Evolutionary conservation across 805 yeast species (phyloP).

Genomic region (Grigorovia jiainica): DNA sequence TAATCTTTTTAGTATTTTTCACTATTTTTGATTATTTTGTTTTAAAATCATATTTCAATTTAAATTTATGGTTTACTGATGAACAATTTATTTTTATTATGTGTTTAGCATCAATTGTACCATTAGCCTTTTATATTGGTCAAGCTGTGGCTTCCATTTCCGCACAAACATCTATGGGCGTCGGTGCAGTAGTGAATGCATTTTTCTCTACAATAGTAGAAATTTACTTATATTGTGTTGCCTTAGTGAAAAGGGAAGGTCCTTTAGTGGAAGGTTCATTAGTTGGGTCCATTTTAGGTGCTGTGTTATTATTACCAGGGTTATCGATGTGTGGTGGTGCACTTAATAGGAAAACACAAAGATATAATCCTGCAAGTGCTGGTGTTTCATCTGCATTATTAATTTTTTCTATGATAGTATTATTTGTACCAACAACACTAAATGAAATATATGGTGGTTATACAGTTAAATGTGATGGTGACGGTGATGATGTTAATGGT

Average conservation of each 20-base stretch:
- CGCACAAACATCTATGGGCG: conserved; percentile 97
- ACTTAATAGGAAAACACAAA: conserved; percentile 77
- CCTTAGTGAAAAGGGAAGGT: conserved; percentile 76
- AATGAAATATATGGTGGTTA: conserved; percentile 86
- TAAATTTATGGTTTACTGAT: conserved; percentile 34
- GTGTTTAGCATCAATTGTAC: conserved; percentile 78
- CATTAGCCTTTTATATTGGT: conserved; percentile 93
- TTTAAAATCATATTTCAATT: conserved; percentile 39
- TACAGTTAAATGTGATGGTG: conserved; percentile 52
- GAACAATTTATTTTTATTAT: conserved; percentile 60
- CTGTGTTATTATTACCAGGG: conserved; percentile 85
- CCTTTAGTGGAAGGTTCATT: conserved; percentile 89
- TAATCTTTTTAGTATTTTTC: conserved; percentile 68
- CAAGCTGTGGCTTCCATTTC: conserved; percentile 99
- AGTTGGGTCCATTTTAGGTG: conserved; percentile 89
- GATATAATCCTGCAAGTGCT: conserved; percentile 93
- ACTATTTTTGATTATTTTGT: conserved; percentile 72
- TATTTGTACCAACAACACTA: conserved; percentile 86
- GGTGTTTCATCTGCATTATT: conserved; percentile 97
- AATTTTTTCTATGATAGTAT: conserved; percentile 78
- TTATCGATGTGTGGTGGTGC: conserved; percentile 98
- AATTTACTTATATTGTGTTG: conserved; percentile 85
- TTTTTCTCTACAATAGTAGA: conserved; percentile 95
- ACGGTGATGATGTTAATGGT: conserved; percentile 3
- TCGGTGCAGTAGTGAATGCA: conserved; percentile 97